Evolutionary conservation across 805 yeast genomes (phyloP).

Genomic region (Wickerhamomyces bovis): DNA sequence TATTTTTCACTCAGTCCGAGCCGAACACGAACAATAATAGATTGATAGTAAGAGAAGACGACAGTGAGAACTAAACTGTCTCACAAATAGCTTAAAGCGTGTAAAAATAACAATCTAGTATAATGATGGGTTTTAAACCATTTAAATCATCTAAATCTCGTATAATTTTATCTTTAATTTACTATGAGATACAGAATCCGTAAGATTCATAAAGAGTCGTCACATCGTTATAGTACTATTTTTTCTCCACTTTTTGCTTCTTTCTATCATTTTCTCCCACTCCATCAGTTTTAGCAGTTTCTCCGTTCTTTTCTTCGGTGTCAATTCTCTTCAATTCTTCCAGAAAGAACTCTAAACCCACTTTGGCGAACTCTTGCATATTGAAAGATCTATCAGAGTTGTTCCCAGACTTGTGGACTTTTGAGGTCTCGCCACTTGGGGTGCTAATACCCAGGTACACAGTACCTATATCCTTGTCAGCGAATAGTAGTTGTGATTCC

Average conservation of each 20-base stretch:
- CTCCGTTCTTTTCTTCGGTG: not conserved
- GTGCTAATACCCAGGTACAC: slow-evolving; percentile 70
- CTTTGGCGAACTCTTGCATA: slow-evolving; percentile 70
- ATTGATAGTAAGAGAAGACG: too few relatives aligned
- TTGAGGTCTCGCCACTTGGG: slow-evolving; percentile 49
- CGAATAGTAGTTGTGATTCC: slow-evolving; percentile 14
- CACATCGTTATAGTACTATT: not conserved
- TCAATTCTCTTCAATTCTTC: slow-evolving; percentile 34
- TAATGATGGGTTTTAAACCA: too few relatives aligned
- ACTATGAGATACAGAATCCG: too few relatives aligned
- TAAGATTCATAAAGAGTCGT: not conserved
- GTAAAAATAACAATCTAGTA: too few relatives aligned
- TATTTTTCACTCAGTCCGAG: too few relatives aligned
- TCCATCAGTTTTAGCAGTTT: not conserved
- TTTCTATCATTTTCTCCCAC: not conserved
- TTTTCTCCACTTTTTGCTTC: slow-evolving; percentile 5
- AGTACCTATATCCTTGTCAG: slow-evolving; percentile 47
- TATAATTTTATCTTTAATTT: too few relatives aligned
- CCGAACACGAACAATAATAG: too few relatives aligned
- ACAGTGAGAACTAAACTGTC: too few relatives aligned
- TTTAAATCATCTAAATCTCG: too few relatives aligned
- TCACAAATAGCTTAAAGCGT: too few relatives aligned
- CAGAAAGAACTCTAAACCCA: slow-evolving; percentile 57
- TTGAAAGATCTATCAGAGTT: slow-evolving; percentile 50
- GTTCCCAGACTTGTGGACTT: slow-evolving; percentile 37